A percentile compares a stretch with the other conserved stretches of the same genome.
phyloP scores from a whole-genome alignment of 2,329 filamentous ascomycete genomes.

The Penicillium aurantiogriseum region DNA sequence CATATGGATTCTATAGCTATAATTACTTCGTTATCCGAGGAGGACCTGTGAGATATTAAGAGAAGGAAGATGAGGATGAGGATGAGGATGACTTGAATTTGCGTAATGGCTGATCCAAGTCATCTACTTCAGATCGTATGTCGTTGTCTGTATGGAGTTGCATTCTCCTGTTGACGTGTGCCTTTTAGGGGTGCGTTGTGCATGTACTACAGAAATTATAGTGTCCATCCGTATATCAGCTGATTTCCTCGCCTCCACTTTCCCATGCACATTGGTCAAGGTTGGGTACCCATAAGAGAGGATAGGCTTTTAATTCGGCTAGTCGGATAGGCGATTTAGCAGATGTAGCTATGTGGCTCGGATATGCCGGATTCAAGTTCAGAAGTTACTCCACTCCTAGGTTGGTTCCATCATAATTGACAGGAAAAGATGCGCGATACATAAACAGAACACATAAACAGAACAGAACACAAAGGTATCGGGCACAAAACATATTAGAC shows the following conservation, averaged over 20 bases:
- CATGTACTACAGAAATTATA: neutral
- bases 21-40: neutral
- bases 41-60: neutral
- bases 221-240: neutral
- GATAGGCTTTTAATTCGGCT: neutral
- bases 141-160: neutral
- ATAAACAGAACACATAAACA: too few relatives aligned
- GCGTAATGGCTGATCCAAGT: neutral
- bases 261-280: neutral
- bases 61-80: neutral
- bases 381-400: neutral
- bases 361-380: neutral
- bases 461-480: constrained; percentile 4
- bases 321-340: neutral
- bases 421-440: neutral
- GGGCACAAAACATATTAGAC: neutral
- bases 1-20: neutral
- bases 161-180: neutral
- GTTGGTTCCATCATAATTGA: neutral
- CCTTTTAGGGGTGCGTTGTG: too few relatives aligned
- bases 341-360: neutral
- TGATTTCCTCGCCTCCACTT: neutral
- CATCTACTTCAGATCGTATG: neutral
- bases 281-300: neutral
- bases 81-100: neutral